Percentiles rank a stretch among this genome's conserved stretches.
phyloP scores from a whole-genome alignment of 2,329 filamentous ascomycete species.

The Pseudonectria buxi region DNA sequence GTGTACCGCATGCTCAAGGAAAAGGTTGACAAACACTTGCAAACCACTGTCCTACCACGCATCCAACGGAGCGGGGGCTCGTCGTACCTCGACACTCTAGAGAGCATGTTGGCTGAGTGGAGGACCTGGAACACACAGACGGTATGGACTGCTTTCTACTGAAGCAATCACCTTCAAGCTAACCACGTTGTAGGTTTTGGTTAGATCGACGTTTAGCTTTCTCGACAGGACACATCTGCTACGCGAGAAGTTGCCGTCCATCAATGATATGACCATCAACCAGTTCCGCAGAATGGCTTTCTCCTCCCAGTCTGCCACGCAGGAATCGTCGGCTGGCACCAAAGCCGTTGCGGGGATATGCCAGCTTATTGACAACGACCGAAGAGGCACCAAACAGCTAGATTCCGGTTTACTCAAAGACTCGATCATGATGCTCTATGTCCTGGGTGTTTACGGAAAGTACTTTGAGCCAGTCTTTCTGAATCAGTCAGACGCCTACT shows the following conservation, averaged over 20 bases:
- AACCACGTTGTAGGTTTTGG: slow-evolving; percentile 48
- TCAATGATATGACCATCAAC: slow-evolving; percentile 73
- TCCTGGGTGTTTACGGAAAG: slow-evolving; percentile 73
- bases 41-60: slow-evolving; percentile 48
- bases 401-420: slow-evolving; percentile 63
- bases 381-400: slow-evolving; percentile 49
- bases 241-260: slow-evolving; percentile 59
- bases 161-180: slow-evolving; percentile 1
- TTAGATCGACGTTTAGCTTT: slow-evolving; percentile 89
- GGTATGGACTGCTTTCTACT: slow-evolving; percentile 39
- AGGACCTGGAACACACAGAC: slow-evolving; percentile 70
- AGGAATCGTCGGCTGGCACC: slow-evolving; percentile 17
- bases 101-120: slow-evolving; percentile 56
- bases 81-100: slow-evolving; percentile 58
- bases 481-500: slow-evolving; percentile 58
- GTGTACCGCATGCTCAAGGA: slow-evolving; percentile 61
- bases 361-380: slow-evolving; percentile 66
- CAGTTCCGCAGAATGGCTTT: slow-evolving; percentile 63
- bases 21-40: slow-evolving; percentile 63
- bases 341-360: slow-evolving; percentile 53
- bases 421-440: slow-evolving; percentile 74
- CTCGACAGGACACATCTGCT: slow-evolving; percentile 85
- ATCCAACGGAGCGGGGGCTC: slow-evolving; percentile 44
- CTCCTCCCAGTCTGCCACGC: slow-evolving; percentile 18
- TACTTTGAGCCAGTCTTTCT: slow-evolving; percentile 75